Evolutionary conservation across 495 filamentous ascomycete genomes (phyloP).

Genomic region (Hypoxylon rickii): DNA sequence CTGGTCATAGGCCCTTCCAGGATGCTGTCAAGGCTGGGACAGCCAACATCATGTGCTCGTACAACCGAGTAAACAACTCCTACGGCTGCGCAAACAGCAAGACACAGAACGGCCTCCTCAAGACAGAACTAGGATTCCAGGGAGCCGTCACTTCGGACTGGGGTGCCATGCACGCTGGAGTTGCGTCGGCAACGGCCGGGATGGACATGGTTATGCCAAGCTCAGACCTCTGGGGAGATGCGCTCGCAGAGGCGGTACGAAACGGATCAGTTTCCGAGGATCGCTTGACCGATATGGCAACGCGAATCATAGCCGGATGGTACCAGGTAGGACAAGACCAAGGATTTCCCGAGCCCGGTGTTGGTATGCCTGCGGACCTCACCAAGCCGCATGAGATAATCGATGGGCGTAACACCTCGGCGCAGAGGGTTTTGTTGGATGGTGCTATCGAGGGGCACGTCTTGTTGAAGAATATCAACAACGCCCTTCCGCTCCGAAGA

Average conservation of each 20-base stretch:
- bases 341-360: constrained; percentile 41
- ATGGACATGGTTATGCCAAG: constrained; percentile 60
- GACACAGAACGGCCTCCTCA: constrained; percentile 63
- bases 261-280: constrained; percentile 47
- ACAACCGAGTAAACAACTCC: constrained; percentile 66
- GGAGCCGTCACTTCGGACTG: constrained; percentile 63
- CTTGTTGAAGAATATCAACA: constrained; percentile 56
- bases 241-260: constrained; percentile 38
- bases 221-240: constrained; percentile 45
- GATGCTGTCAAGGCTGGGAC: constrained; percentile 64
- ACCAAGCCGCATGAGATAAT: constrained; percentile 53
- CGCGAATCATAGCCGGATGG: constrained; percentile 51
- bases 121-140: constrained; percentile 65
- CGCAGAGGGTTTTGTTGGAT: constrained; percentile 36
- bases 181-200: constrained; percentile 49
- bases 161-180: constrained; percentile 55
- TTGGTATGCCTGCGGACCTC: constrained; percentile 51
- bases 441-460: constrained; percentile 51
- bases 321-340: constrained; percentile 50
- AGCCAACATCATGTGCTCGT: constrained; percentile 71
- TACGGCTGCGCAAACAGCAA: constrained; percentile 68
- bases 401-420: constrained; percentile 40
- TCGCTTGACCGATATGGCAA: constrained; percentile 48
- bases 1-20: constrained; percentile 56
- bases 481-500: constrained; percentile 50